Conservation (phyloP, 805 yeast genomes). For the Wickerhamiella australiensis region DNA sequence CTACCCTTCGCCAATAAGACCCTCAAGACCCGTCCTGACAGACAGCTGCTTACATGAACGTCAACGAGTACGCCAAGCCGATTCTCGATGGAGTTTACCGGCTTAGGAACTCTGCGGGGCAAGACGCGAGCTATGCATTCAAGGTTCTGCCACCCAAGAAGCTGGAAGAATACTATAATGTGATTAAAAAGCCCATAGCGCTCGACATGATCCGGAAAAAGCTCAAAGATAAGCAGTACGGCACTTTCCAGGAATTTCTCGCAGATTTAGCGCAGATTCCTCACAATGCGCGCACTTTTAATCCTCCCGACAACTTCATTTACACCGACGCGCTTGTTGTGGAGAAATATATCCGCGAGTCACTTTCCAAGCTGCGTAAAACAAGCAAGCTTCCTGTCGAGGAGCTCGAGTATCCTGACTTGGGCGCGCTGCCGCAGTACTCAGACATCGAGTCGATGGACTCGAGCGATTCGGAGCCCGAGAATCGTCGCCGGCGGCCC, state of each 20-base stretch:
- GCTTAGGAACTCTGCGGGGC: conserved; percentile 29
- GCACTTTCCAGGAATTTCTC: conserved; percentile 53
- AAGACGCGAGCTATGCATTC: conserved; percentile 43
- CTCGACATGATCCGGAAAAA: conserved; percentile 53
- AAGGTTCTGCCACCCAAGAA: conserved; percentile 62
- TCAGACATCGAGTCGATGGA: conserved; percentile 6
- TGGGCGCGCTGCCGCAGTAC: conserved; percentile 58
- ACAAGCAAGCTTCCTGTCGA: conserved; percentile 31
- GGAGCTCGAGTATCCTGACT: conserved; percentile 42
- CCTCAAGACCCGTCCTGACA: too few species aligned
- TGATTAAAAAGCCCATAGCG: conserved; percentile 71
- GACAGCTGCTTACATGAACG: conserved; percentile 3
- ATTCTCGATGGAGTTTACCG: conserved; percentile 27
- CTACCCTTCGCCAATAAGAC: too few species aligned
- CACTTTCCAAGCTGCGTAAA: conserved; percentile 38
- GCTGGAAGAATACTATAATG: conserved; percentile 66
- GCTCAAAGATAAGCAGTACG: conserved; percentile 43
- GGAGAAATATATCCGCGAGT: conserved; percentile 39
- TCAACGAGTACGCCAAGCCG: conserved; percentile 15
- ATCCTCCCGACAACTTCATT: conserved; percentile 54
- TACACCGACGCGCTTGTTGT: conserved; percentile 55
- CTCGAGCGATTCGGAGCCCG: conserved; percentile 21
- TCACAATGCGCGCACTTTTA: conserved; percentile 83
- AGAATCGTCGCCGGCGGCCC: conserved; percentile 21
- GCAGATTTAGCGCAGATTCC: conserved; percentile 71